These are phyloP conservation scores for Botrytis sinoallii DNA, from an alignment of 2,329 filamentous ascomycete genomes.

Conservation along the genomic window DNA sequence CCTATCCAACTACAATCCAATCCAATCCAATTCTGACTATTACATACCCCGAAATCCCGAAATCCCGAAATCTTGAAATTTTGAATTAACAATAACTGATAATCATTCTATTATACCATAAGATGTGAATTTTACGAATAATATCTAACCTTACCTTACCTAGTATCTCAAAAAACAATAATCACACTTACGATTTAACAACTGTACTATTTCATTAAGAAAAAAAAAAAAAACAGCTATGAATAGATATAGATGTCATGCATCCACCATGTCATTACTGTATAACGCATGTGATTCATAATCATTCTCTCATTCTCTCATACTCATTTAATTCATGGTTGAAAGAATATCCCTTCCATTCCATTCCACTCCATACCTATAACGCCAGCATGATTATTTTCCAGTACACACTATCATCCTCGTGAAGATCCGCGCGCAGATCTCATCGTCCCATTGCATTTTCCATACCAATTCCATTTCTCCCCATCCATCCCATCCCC, in stretches of 20 bases:
- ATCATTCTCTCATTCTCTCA: neutral
- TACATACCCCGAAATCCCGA: too few species aligned
- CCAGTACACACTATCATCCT: constrained; percentile 22
- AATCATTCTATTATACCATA: too few species aligned
- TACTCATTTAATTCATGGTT: neutral
- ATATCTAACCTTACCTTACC: too few species aligned
- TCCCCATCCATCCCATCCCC: constrained; percentile 24
- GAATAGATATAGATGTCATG: neutral
- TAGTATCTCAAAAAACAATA: too few species aligned
- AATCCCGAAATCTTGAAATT: too few species aligned
- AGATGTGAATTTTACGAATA: too few species aligned
- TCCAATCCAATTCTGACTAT: too few species aligned
- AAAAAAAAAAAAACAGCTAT: too few species aligned
- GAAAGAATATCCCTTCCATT: neutral
- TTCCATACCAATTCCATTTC: constrained; percentile 36
- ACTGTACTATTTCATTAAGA: too few species aligned
- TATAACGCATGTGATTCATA: neutral
- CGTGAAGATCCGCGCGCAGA: constrained; percentile 39
- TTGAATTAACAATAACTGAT: too few species aligned
- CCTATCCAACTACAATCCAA: too few species aligned
- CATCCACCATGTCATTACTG: neutral
- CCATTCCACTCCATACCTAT: neutral
- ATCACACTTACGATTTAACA: too few species aligned
- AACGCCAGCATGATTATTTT: neutral
- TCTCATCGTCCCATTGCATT: constrained; percentile 41